Evolutionary conservation across 2,329 filamentous ascomycete species (phyloP).

Genomic region (Pseudopyricularia cyperi): DNA sequence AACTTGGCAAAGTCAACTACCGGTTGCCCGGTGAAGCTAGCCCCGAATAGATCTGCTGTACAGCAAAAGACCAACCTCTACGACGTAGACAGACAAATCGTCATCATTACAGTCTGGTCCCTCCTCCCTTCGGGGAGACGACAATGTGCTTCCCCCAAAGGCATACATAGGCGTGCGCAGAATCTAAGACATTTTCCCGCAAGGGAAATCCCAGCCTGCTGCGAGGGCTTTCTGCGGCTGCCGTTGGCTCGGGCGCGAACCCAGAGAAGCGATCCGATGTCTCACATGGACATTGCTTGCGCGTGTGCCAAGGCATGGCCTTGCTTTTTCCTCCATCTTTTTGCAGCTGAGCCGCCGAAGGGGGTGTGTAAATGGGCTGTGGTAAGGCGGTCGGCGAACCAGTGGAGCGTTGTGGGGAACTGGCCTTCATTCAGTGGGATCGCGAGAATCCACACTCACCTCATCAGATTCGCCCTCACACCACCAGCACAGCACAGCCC

Average conservation of each 20-base stretch:
- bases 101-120: neutral
- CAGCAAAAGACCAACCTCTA: neutral
- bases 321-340: neutral
- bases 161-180: neutral
- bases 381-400: neutral
- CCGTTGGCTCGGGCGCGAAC: neutral
- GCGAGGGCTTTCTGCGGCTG: neutral
- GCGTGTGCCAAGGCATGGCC: neutral
- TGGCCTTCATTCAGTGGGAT: no score
- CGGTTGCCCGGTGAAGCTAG: neutral
- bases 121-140: neutral
- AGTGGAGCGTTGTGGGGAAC: neutral
- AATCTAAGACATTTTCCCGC: slow-evolving; percentile 1
- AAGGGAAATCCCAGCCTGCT: neutral
- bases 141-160: neutral
- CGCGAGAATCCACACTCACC: neutral
- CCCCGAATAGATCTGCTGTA: neutral
- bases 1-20: neutral
- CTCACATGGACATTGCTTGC: neutral
- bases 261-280: neutral
- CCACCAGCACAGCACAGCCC: neutral
- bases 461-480: neutral
- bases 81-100: neutral
- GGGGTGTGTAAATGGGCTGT: neutral
- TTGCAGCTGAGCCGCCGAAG: neutral